Percentiles rank a stretch among this genome's conserved stretches.
These are phyloP conservation scores for Ophiostoma pallidulum DNA, from an alignment of 2,329 filamentous ascomycete genomes.

Conservation along the genomic window DNA sequence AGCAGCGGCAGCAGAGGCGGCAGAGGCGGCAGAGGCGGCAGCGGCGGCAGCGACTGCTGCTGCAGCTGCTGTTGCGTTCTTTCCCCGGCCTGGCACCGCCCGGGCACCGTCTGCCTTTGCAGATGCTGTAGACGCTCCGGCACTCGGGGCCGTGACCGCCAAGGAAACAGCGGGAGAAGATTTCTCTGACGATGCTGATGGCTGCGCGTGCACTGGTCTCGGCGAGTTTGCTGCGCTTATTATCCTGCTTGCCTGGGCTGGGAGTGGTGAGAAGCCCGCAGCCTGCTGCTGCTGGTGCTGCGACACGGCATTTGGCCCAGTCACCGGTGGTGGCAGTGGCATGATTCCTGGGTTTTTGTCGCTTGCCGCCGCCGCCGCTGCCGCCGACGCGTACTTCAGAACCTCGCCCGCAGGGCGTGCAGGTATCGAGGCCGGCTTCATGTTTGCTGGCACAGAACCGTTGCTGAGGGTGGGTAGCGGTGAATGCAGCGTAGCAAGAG, in stretches of 20 bases:
- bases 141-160: conserved; percentile 11
- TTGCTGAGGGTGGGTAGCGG: conserved; percentile 54
- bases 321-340: conserved; percentile 82
- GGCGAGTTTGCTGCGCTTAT: conserved; percentile 51
- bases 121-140: conserved; percentile 21
- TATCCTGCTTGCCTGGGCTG: conserved; percentile 44
- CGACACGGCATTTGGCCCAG: no score
- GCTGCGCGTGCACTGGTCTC: conserved; percentile 37
- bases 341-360: conserved; percentile 85
- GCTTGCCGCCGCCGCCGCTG: conserved; percentile 82
- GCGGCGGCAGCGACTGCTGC: no score
- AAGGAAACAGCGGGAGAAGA: conserved; percentile 23
- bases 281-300: conserved; percentile 44
- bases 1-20: no score
- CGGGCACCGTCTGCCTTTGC: conserved; percentile 26
- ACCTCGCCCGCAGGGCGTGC: conserved; percentile 79
- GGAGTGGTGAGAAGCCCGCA: conserved; percentile 36
- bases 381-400: conserved; percentile 93
- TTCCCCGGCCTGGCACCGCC: conserved; percentile 34
- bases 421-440: conserved; percentile 90
- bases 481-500: conserved; percentile 79
- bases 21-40: no score
- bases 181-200: conserved; percentile 28
- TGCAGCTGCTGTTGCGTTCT: conserved; percentile 21
- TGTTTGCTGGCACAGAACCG: conserved; percentile 42